A percentile compares a stretch with the other conserved stretches of the same genome.
Conservation (phyloP, 2,329 filamentous ascomycete genomes). For the Tolypocladium nubicola region DNA sequence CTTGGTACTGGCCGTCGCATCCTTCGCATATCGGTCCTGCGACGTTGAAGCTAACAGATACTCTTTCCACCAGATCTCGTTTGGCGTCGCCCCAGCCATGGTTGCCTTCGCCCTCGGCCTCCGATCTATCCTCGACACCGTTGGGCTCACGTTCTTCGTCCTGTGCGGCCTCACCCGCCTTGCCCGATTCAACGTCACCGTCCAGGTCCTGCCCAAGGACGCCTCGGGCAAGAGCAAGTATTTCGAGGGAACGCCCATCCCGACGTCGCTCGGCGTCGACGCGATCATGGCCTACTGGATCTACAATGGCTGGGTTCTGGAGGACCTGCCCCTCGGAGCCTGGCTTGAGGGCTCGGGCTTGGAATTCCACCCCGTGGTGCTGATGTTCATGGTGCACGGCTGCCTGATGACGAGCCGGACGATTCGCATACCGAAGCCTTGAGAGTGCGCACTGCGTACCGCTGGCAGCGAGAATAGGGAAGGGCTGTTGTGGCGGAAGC, state of each 20-base stretch:
- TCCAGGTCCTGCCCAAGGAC: slow-evolving; percentile 82
- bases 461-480: no score
- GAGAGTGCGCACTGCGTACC: slow-evolving; percentile 3
- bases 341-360: slow-evolving; percentile 54
- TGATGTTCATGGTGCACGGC: slow-evolving; percentile 78
- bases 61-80: slow-evolving; percentile 65
- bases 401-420: slow-evolving; percentile 94
- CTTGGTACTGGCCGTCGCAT: slow-evolving; percentile 48
- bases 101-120: slow-evolving; percentile 84
- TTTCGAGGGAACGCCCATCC: slow-evolving; percentile 95
- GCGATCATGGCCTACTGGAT: slow-evolving; percentile 86
- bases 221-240: slow-evolving; percentile 83
- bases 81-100: slow-evolving; percentile 80
- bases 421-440: slow-evolving; percentile 87
- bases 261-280: slow-evolving; percentile 74
- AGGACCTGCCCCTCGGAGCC: slow-evolving; percentile 67
- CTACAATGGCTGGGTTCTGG: slow-evolving; percentile 66
- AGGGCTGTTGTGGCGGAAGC: not conserved
- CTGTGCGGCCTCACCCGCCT: slow-evolving; percentile 88
- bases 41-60: not conserved
- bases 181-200: slow-evolving; percentile 96
- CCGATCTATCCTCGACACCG: slow-evolving; percentile 72
- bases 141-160: slow-evolving; percentile 77
- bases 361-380: slow-evolving; percentile 76
- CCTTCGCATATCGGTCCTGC: not conserved